Conservation (phyloP, 768 basidiomycete genomes). For the Auriculariales sp. region DNA sequence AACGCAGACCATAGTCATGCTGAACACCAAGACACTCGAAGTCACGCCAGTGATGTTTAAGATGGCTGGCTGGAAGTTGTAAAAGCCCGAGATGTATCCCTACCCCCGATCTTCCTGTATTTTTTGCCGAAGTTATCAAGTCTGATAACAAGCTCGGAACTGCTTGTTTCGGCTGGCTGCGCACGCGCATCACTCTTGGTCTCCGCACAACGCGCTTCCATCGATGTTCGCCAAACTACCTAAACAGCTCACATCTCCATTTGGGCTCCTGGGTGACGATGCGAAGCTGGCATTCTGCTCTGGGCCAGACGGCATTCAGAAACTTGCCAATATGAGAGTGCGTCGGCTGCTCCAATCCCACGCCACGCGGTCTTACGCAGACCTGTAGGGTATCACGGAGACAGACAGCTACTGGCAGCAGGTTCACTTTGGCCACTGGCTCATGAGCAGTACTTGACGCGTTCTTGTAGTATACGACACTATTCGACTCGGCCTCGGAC, state of each 20-base stretch:
- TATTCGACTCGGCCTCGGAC: slow-evolving; percentile 84
- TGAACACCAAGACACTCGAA: slow-evolving; percentile 66
- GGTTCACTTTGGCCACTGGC: slow-evolving; percentile 16
- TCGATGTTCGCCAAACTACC: slow-evolving; percentile 38
- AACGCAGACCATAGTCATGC: slow-evolving; percentile 62
- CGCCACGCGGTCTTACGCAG: slow-evolving; percentile 1
- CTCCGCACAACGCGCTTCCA: background rate
- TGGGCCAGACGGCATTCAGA: slow-evolving; percentile 64
- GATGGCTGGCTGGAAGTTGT: background rate
- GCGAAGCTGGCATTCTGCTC: slow-evolving; percentile 82
- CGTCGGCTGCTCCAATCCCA: slow-evolving; percentile 16
- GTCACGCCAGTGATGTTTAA: slow-evolving; percentile 45
- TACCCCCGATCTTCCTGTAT: background rate
- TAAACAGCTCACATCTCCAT: slow-evolving; percentile 55
- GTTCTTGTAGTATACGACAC: slow-evolving; percentile 46
- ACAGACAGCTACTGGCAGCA: slow-evolving; percentile 85
- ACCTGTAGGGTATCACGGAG: slow-evolving; percentile 49
- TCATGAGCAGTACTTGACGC: background rate
- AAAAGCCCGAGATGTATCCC: background rate
- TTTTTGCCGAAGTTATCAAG: no score
- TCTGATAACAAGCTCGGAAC: background rate
- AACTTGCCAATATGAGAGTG: slow-evolving; percentile 60
- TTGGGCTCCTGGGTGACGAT: slow-evolving; percentile 72
- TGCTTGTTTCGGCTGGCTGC: background rate
- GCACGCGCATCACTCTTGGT: background rate